These are phyloP conservation scores for Daldinia grandis DNA, from an alignment of 495 filamentous ascomycete species.

Conservation along the genomic window DNA sequence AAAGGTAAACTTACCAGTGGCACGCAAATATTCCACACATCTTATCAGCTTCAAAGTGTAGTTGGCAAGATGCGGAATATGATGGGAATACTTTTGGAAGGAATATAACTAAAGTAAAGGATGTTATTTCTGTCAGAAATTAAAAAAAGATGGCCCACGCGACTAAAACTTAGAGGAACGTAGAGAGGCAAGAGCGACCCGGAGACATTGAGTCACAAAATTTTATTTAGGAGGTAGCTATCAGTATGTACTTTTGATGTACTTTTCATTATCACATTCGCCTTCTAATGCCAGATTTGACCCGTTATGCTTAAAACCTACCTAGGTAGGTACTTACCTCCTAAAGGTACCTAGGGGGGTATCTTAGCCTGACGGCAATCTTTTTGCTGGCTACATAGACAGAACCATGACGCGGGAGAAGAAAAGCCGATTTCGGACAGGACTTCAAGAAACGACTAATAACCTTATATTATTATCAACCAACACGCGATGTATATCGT, in stretches of 20 bases:
- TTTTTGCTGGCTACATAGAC: conserved; percentile 16
- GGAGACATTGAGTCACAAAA: conserved; percentile 31
- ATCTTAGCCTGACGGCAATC: conserved; percentile 18
- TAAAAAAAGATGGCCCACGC: neutral
- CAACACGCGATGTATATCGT: conserved; percentile 25
- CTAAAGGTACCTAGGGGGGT: conserved; percentile 1
- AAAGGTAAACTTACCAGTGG: conserved; percentile 71
- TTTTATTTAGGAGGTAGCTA: conserved; percentile 11
- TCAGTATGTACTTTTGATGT: conserved; percentile 9
- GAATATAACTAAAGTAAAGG: conserved; percentile 3
- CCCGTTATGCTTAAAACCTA: neutral
- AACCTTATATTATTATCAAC: conserved; percentile 17
- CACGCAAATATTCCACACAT: conserved; percentile 94
- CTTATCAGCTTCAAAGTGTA: conserved; percentile 37
- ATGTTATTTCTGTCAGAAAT: neutral
- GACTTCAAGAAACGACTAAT: neutral
- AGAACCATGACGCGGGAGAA: conserved; percentile 6
- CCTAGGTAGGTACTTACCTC: too few relatives aligned
- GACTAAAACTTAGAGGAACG: conserved; percentile 1
- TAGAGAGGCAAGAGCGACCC: neutral
- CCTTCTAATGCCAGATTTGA: conserved; percentile 15
- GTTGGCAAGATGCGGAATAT: conserved; percentile 3
- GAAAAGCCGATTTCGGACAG: conserved; percentile 39
- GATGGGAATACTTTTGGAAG: conserved; percentile 6
- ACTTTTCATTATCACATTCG: conserved; percentile 17